Percentiles rank a stretch among this genome's conserved stretches.
phyloP scores from a whole-genome alignment of 2,329 filamentous ascomycete genomes.

The Colletotrichum plurivorum region DNA sequence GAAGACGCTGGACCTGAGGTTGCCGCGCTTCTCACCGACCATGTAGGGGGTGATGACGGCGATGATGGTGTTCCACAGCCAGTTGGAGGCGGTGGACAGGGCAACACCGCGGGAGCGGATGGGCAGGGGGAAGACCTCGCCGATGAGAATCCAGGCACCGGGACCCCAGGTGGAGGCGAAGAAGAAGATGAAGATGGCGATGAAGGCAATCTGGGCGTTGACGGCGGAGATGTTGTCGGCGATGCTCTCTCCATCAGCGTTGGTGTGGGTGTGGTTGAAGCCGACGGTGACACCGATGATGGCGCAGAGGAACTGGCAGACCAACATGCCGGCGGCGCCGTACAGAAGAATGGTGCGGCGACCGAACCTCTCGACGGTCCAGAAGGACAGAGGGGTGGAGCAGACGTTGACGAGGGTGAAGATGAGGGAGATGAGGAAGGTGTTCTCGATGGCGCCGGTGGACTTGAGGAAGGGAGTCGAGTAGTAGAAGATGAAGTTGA shows the following conservation, averaged over 20 bases:
- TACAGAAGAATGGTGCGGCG: slow-evolving; percentile 84
- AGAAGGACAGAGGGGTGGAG: slow-evolving; percentile 91
- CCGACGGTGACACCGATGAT: slow-evolving; percentile 78
- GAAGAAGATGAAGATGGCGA: slow-evolving; percentile 93
- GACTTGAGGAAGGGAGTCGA: slow-evolving; percentile 88
- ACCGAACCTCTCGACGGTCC: slow-evolving; percentile 84
- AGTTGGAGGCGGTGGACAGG: slow-evolving; percentile 90
- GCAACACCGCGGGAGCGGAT: slow-evolving; percentile 91
- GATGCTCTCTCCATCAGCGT: slow-evolving; percentile 55
- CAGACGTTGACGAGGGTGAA: slow-evolving; percentile 90
- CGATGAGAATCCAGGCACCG: slow-evolving; percentile 85
- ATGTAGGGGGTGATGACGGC: slow-evolving; percentile 83
- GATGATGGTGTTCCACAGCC: slow-evolving; percentile 87
- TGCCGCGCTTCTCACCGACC: slow-evolving; percentile 70
- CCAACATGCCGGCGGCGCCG: slow-evolving; percentile 85
- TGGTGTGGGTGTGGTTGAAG: slow-evolving; percentile 62
- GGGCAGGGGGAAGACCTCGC: slow-evolving; percentile 91
- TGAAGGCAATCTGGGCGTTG: slow-evolving; percentile 86
- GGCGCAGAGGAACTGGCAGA: slow-evolving; percentile 90
- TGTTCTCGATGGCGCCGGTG: slow-evolving; percentile 81
- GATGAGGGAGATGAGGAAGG: slow-evolving; percentile 87
- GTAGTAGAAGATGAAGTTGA: slow-evolving; percentile 95
- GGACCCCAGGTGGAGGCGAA: slow-evolving; percentile 93
- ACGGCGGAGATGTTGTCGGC: slow-evolving; percentile 70
- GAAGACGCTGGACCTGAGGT: slow-evolving; percentile 80